These are phyloP conservation scores for Phytopythium aichiense DNA, from an alignment of 352 stramenopile genomes.

Conservation along the genomic window DNA sequence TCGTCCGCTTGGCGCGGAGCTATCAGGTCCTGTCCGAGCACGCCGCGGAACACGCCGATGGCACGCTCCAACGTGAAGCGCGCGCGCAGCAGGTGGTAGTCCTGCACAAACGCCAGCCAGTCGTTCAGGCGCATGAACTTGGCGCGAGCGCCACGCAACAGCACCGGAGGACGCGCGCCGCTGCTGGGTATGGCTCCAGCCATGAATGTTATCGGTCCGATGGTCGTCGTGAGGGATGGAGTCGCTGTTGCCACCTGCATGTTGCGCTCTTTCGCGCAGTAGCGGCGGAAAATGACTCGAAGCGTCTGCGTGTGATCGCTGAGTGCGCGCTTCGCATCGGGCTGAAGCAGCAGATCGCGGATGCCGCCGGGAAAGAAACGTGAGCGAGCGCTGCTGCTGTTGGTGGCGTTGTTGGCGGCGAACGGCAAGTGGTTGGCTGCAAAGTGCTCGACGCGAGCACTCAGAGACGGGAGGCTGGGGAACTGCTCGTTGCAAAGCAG, in stretches of 20 bases:
- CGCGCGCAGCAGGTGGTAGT: slow-evolving; percentile 61
- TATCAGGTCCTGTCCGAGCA: slow-evolving; percentile 27
- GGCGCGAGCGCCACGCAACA: slow-evolving; percentile 17
- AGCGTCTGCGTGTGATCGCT: slow-evolving; percentile 50
- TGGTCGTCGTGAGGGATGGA: slow-evolving; percentile 13
- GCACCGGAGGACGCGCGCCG: neutral
- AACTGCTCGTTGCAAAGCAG: slow-evolving; percentile 82
- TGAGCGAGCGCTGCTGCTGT: slow-evolving; percentile 1
- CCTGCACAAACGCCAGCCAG: slow-evolving; percentile 65
- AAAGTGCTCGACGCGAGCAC: slow-evolving; percentile 62
- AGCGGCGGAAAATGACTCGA: slow-evolving; percentile 67
- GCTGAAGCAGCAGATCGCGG: slow-evolving; percentile 45
- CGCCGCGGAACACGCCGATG: slow-evolving; percentile 55
- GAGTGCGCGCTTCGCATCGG: slow-evolving; percentile 54
- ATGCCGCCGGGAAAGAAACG: slow-evolving; percentile 34
- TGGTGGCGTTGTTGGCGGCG: slow-evolving; percentile 30
- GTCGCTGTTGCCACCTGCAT: slow-evolving; percentile 15
- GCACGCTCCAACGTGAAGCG: slow-evolving; percentile 59
- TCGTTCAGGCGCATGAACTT: slow-evolving; percentile 68
- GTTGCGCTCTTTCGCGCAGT: slow-evolving; percentile 64
- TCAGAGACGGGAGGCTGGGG: slow-evolving; percentile 41
- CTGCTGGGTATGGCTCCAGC: too few species aligned
- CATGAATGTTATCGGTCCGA: slow-evolving; percentile 5
- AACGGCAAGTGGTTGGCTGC: slow-evolving; percentile 43
- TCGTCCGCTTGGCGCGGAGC: slow-evolving; percentile 18